Conservation (phyloP, 2,329 filamentous ascomycete genomes). For the Seiridium cupressi region DNA sequence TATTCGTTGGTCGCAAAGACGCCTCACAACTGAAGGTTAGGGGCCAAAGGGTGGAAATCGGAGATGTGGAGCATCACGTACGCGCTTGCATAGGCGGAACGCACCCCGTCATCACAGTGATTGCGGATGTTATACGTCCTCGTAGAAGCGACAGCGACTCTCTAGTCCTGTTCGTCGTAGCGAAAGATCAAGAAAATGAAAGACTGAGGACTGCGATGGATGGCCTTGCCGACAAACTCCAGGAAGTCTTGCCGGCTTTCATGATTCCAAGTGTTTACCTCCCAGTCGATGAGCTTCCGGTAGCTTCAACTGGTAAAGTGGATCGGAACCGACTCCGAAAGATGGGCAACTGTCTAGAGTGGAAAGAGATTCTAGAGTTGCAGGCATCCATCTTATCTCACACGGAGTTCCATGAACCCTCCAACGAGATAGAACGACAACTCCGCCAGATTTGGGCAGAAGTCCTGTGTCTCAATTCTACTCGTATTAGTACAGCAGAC, state of each 20-base stretch:
- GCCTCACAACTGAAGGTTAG: conserved; percentile 5
- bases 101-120: not conserved
- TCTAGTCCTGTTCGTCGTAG: not conserved
- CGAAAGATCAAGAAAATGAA: not conserved
- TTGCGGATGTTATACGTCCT: not conserved
- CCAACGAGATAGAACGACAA: not conserved
- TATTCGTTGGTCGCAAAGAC: conserved; percentile 14
- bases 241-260: not conserved
- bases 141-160: not conserved
- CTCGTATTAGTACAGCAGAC: not conserved
- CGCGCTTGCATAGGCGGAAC: not conserved
- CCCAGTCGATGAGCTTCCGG: not conserved
- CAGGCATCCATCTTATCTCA: not conserved
- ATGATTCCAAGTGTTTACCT: not conserved
- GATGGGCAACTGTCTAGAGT: not conserved
- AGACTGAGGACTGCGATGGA: not conserved
- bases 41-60: conserved; percentile 7
- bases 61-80: conserved; percentile 3
- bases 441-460: not conserved
- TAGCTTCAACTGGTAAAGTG: not conserved
- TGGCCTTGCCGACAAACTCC: not conserved
- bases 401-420: not conserved
- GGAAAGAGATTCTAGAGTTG: not conserved
- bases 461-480: not conserved
- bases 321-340: not conserved